Base-by-base conservation (phyloP, 805 yeast genomes). In the Candida ipomoeae region DNA sequence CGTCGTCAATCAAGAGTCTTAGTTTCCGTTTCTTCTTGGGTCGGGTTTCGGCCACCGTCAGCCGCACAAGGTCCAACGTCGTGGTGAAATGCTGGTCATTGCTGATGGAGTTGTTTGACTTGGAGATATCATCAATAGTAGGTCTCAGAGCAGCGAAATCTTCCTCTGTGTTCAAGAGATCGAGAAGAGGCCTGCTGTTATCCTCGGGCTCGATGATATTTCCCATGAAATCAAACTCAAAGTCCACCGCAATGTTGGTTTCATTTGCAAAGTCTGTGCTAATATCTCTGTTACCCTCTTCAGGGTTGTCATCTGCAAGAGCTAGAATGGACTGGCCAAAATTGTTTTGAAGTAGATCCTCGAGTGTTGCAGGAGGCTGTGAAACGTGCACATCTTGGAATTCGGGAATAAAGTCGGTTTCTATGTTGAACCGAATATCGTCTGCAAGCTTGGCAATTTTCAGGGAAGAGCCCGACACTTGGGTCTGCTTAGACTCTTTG, bases 341-440 rank as follows among this genome's bases (percentile, higher is more conserved):
- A 20, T 34, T 42, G 23, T 8, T 8, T 20, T 10, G 31, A n/a
- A 42, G 45, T n/a, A 42, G 5, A 8, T 42, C 37, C 3, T 33
- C 31, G 10, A 42, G 45, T 14, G 45, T 41, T 31, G 44, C 14
- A 10, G 13, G 38, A n/a, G 13, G 15, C 6, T 18, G 44, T 8
- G 37, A 7, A 6, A 8, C 29, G 18, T 6, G 14, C 3, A 7
- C 11, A 6, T 33, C 38, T 5, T 5, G 5, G 18, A 33, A 47
- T 3, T 46, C 55, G 0, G 55, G 56, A 3, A 56, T 52, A 20
- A 68, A 61, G 37, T 68, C 68, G 6, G 51, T 31, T 2, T 55
- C 54, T n/a, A 69, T 57, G 40, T 62, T 52, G 44, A 70, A 70
- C 10, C 48, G 37, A 0, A 63, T 62, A 54, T 68, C 72, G 46